Evolutionary conservation across 2,329 filamentous ascomycete species (phyloP).

Genomic region (Malbranchea zuffiana): DNA sequence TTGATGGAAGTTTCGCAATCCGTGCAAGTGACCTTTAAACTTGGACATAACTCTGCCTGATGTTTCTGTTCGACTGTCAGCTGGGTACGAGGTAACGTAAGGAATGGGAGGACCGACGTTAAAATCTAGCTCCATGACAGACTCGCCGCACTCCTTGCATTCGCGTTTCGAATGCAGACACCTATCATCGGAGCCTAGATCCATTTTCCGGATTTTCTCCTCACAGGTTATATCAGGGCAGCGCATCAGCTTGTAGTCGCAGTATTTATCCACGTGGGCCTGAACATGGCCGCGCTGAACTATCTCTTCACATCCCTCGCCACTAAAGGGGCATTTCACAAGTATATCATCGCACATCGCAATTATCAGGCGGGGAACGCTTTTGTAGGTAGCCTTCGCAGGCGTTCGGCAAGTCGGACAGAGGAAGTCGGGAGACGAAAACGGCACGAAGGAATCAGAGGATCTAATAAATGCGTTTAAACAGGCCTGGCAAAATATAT

Average conservation of each 20-base stretch:
- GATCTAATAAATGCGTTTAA: conserved; percentile 40
- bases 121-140: conserved; percentile 45
- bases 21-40: conserved; percentile 27
- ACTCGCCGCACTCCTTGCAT: conserved; percentile 44
- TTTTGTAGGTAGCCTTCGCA: conserved; percentile 27
- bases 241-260: conserved; percentile 43
- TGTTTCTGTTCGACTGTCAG: conserved; percentile 23
- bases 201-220: conserved; percentile 44
- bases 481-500: conserved; percentile 53
- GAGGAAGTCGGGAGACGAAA: conserved; percentile 24
- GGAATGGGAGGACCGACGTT: not conserved
- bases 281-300: conserved; percentile 47
- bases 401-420: conserved; percentile 50
- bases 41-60: conserved; percentile 28
- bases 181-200: conserved; percentile 37
- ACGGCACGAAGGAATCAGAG: conserved; percentile 14
- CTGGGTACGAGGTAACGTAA: not conserved
- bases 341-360: conserved; percentile 53
- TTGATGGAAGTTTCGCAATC: conserved; percentile 28
- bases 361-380: conserved; percentile 45
- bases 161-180: conserved; percentile 45
- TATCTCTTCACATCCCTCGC: conserved; percentile 43
- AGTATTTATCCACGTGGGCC: conserved; percentile 51
- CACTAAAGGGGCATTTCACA: conserved; percentile 48
- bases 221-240: conserved; percentile 43